Evolutionary conservation across 2,329 filamentous ascomycete genomes (phyloP), one percentile per base, ranked within the genome.

Genomic region (Diaporthe humulicola): DNA sequence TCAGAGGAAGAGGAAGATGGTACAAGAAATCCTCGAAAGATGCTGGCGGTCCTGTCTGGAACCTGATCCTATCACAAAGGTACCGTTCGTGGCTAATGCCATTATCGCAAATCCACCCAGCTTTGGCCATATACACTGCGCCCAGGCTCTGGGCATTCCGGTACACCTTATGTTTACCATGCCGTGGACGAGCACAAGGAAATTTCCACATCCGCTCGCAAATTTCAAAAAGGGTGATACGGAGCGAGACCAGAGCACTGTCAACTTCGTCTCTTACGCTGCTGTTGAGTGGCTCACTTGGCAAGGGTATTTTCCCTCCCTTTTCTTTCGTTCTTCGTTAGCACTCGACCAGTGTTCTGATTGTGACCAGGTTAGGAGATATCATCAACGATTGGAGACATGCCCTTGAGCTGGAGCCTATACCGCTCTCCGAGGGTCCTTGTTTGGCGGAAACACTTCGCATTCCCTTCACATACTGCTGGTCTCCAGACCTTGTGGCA

Each of bases 1-100:
- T 7, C 77, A 83, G 70, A 77, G 82, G 22, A 81, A 84, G 48
- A 79, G 79, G 7, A 81, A 83, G 50, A 85, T 85, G 82, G 36
- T 50, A 15, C 8, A n/a, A 33, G 56, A 61, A 19, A 83, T 83
- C 79, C 73, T 83, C 0, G 66, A 78, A 0, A 79, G 80, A 1
- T 83, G 77, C 71, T 83, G 82, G 82, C 54, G 54, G 0, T 82
- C 81, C 0, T 83, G 81, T 58, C 73, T 81, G n/a, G 77, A 79
- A 19, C 75, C 80, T 4, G 78, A 80, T 50, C 75, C 76, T 38
- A 45, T 22, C 50, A 36, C 76, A 4, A 33, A 66, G 15, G n/a
- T 89, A 89, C 54, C 80, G 89, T 70, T 70, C 25, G 64, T 70
- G 12, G 64, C 64, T 1, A 36, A 57, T 22, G 54, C 54, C 14